phyloP scores from a whole-genome alignment of 2,329 filamentous ascomycete genomes.

The Colletotrichum brevisporum region DNA sequence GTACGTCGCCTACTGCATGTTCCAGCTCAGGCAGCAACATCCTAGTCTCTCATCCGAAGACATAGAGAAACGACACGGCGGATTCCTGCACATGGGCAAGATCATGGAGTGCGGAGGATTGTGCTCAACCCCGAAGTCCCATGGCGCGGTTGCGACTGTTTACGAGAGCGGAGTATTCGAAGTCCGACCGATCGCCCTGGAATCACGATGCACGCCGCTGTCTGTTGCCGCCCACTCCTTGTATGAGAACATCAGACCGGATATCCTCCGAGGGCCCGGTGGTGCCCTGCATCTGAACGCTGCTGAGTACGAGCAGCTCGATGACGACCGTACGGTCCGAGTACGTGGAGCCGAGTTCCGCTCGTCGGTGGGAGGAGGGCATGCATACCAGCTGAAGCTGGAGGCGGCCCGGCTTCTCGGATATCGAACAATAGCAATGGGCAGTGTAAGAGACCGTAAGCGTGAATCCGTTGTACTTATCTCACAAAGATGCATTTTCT shows the following conservation, averaged over 20 bases:
- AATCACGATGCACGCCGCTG: slow-evolving; percentile 59
- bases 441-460: slow-evolving; percentile 45
- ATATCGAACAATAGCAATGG: slow-evolving; percentile 61
- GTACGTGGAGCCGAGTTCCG: slow-evolving; percentile 55
- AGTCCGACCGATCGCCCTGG: slow-evolving; percentile 56
- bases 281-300: slow-evolving; percentile 59
- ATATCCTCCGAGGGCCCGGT: slow-evolving; percentile 64
- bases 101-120: slow-evolving; percentile 67
- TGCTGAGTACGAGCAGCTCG: slow-evolving; percentile 59
- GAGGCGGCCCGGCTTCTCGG: slow-evolving; percentile 61
- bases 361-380: slow-evolving; percentile 24
- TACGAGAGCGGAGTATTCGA: slow-evolving; percentile 61
- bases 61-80: slow-evolving; percentile 48
- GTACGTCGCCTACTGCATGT: slow-evolving; percentile 52
- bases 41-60: neutral
- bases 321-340: slow-evolving; percentile 54
- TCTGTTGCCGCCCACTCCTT: slow-evolving; percentile 67
- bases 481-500: neutral
- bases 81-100: slow-evolving; percentile 67
- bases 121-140: slow-evolving; percentile 63
- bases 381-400: slow-evolving; percentile 62
- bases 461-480: fast-evolving
- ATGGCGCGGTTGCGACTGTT: slow-evolving; percentile 57
- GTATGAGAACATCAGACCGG: slow-evolving; percentile 68
- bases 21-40: slow-evolving; percentile 36